Base-by-base conservation (phyloP, 1,284 basidiomycete species). In the Tilletiopsis washingtonensis region DNA sequence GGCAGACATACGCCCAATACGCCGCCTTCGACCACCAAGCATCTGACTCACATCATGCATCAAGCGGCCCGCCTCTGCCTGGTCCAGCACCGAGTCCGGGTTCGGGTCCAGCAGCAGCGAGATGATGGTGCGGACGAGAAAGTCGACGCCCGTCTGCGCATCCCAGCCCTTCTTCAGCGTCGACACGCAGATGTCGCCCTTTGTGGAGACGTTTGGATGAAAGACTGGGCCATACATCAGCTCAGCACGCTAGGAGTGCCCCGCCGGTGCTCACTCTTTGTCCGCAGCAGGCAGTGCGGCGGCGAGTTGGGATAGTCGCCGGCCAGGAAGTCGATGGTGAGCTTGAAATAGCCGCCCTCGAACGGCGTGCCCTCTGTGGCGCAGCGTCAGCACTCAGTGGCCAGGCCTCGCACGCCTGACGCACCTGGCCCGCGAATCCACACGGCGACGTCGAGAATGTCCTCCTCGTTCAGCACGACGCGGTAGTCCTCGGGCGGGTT, bases 81-180 rank as follows among this genome's bases (percentile, higher is more conserved):
- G 90, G 73, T 96, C 88, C 48, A 97, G 77, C 0, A 91, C 91
- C 14, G 87, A 90, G 74, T 96, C 91, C 17, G 91, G 88, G 71
- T 96, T 96, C 12, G 91, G 91, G 67, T 89, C 89, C 62, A 97
- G 94, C 56, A 97, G 80, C 27, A 97, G 81, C 69, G 91, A 94
- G 45, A 59, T 61, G 21, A 56, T 49, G 17, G 61, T 61, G 36
- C 56, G 59, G 11, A 59, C 58, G 23, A 64, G 56, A 50, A 52
- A 57, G 15, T 45, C 53, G 49, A 66, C 53, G 29, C 29, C 29
- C 29, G 9, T 34, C 29, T 34, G 29, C 9, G 9, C 29, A 9
- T 9, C 9, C 91, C 91, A 96, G 66, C 91, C 89, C 75, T 94
- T 96, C 78, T 96, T 96, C 24, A 97, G 77, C 4, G 90, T 96